Evolutionary conservation across 345 rosid genomes (phyloP).

Genomic region (Noccaea bulbosa): DNA sequence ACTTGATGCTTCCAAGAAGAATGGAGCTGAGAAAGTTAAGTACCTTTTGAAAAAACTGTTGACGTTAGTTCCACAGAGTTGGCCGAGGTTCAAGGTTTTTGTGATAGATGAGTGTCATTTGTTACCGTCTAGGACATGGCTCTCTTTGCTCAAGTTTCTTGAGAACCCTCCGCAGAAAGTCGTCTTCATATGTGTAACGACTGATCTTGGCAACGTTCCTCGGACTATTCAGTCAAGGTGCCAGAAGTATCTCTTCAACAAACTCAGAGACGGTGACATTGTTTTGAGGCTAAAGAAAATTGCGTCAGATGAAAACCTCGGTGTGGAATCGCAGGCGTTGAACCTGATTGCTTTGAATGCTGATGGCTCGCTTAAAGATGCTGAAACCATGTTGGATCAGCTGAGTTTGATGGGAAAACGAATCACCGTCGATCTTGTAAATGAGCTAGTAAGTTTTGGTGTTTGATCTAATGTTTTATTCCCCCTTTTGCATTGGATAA

Average conservation of each 20-base stretch:
- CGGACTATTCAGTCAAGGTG: constrained; percentile 85
- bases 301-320: constrained; percentile 70
- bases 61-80: constrained; percentile 49
- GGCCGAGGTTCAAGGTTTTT: constrained; percentile 67
- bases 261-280: constrained; percentile 79
- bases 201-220: constrained; percentile 83
- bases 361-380: constrained; percentile 96
- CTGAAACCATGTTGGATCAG: constrained; percentile 93
- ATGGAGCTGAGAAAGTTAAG: constrained; percentile 63
- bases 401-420: constrained; percentile 85
- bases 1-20: constrained; percentile 71
- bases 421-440: constrained; percentile 77
- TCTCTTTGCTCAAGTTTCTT: constrained; percentile 78
- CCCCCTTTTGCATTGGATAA: constrained; percentile 15
- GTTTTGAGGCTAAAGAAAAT: constrained; percentile 63
- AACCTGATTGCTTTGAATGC: constrained; percentile 87
- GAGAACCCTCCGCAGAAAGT: constrained; percentile 75
- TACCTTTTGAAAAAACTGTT: constrained; percentile 62
- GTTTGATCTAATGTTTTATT: constrained; percentile 20
- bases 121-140: constrained; percentile 82
- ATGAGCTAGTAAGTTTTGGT: constrained; percentile 82
- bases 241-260: constrained; percentile 81
- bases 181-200: constrained; percentile 78
- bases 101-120: constrained; percentile 91
- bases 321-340: constrained; percentile 77